Conservation (phyloP, 1,139 yeast species). For the Kurtzmaniella quercitrusa region DNA sequence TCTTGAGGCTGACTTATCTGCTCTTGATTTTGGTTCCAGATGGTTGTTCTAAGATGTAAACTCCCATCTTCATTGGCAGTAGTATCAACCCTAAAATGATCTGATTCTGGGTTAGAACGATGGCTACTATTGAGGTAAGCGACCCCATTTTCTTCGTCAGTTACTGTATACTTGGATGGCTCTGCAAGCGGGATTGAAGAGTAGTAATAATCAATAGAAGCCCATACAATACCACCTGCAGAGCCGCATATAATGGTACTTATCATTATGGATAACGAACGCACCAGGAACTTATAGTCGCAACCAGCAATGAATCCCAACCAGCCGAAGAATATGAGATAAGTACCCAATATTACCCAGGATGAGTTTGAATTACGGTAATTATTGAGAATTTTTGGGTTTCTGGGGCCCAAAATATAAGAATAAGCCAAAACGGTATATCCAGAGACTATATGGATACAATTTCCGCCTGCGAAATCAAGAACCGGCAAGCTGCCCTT, state of each 20-base stretch:
- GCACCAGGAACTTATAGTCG: slow-evolving; percentile 34
- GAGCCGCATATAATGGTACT: slow-evolving; percentile 34
- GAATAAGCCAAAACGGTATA: slow-evolving; percentile 59
- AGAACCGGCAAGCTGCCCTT: slow-evolving; percentile 41
- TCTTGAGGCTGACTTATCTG: not conserved
- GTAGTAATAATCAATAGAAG: slow-evolving; percentile 34
- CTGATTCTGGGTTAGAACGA: not conserved
- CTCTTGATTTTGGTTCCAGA: not conserved
- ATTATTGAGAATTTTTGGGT: slow-evolving; percentile 33
- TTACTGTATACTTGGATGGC: not conserved
- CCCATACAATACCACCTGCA: slow-evolving; percentile 36
- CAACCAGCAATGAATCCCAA: slow-evolving; percentile 44
- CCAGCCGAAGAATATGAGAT: slow-evolving; percentile 39
- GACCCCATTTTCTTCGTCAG: not conserved
- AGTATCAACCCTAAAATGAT: not conserved
- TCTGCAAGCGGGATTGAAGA: slow-evolving; percentile 28
- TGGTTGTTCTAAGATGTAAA: not conserved
- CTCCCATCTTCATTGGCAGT: slow-evolving; percentile 2
- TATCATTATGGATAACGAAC: slow-evolving; percentile 30
- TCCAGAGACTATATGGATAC: slow-evolving; percentile 61
- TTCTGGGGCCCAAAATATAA: slow-evolving; percentile 52
- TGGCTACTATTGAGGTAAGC: not conserved
- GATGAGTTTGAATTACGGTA: slow-evolving; percentile 37
- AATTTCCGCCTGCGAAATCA: slow-evolving; percentile 65
- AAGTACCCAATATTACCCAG: slow-evolving; percentile 51